phyloP scores from a whole-genome alignment of 352 stramenopile genomes.

The Phytophthora kernoviae region DNA sequence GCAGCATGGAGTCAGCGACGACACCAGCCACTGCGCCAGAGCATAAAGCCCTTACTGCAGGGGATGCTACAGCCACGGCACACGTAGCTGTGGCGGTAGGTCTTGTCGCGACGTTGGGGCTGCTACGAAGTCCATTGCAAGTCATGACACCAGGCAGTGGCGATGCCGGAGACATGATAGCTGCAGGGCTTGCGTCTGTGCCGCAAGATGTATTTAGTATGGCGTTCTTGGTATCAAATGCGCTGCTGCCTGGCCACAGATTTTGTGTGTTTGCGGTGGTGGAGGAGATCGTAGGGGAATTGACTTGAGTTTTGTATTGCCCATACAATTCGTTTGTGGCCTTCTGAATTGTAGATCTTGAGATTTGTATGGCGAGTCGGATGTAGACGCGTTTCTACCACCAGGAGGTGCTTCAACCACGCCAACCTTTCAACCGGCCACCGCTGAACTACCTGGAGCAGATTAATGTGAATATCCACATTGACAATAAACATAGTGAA shows the following conservation, averaged over 20 bases:
- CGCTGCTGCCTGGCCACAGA: constrained; percentile 1
- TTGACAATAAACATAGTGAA: too few species aligned
- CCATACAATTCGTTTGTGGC: not conserved
- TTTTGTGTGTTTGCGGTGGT: not conserved
- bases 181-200: constrained; percentile 1
- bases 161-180: constrained; percentile 6
- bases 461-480: too few species aligned
- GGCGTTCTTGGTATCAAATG: too few species aligned
- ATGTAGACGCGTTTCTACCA: too few species aligned
- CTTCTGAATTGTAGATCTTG: too few species aligned
- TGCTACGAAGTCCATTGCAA: constrained; percentile 32
- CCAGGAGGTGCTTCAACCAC: too few species aligned
- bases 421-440: too few species aligned
- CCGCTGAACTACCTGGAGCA: too few species aligned
- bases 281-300: too few species aligned
- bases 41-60: constrained; percentile 62
- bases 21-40: constrained; percentile 75
- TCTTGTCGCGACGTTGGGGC: constrained; percentile 7
- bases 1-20: constrained; percentile 76
- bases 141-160: constrained; percentile 31
- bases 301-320: not conserved
- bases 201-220: not conserved
- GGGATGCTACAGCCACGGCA: constrained; percentile 33
- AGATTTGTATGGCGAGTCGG: too few species aligned
- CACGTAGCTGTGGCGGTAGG: constrained; percentile 40